Evolutionary conservation across 768 basidiomycete genomes (phyloP).

Genomic region (Collybiopsis luxurians): DNA sequence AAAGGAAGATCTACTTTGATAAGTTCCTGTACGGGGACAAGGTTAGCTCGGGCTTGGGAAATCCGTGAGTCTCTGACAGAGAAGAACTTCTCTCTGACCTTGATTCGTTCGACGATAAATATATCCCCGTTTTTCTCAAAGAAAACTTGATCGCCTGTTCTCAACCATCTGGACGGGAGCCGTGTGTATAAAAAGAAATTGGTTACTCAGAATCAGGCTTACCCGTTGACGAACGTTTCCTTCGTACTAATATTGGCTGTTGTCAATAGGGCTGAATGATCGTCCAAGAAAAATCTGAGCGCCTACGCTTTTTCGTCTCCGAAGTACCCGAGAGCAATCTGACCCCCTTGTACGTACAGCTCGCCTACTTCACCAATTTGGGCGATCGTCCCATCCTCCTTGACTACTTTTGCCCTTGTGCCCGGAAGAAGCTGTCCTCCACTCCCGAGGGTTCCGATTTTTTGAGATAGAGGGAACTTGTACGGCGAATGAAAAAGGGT

Average conservation of each 20-base stretch:
- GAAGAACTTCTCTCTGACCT: conserved; percentile 34
- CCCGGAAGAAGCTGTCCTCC: conserved; percentile 42
- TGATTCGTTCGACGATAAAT: conserved; percentile 49
- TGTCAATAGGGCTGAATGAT: too few relatives aligned
- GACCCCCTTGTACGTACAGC: conserved; percentile 34
- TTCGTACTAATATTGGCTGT: conserved; percentile 9
- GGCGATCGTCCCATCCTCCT: conserved; percentile 36
- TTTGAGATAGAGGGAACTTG: conserved; percentile 28
- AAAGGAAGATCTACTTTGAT: conserved; percentile 6
- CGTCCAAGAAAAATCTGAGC: neutral
- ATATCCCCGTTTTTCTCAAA: conserved; percentile 43
- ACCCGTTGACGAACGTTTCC: conserved; percentile 40
- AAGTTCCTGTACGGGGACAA: conserved; percentile 6
- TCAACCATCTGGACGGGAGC: conserved; percentile 41
- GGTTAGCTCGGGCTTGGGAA: neutral
- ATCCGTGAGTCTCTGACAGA: neutral
- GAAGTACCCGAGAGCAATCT: conserved; percentile 36
- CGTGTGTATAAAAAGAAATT: too few relatives aligned
- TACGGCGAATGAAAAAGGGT: too few relatives aligned
- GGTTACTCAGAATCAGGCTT: too few relatives aligned
- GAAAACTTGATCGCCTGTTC: conserved; percentile 45
- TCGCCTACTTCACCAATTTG: conserved; percentile 41
- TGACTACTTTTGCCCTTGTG: conserved; percentile 38
- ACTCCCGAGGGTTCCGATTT: conserved; percentile 33
- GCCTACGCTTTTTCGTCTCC: conserved; percentile 41